phyloP scores from a whole-genome alignment of 2,329 filamentous ascomycete genomes.

The Cytospora piceicola region DNA sequence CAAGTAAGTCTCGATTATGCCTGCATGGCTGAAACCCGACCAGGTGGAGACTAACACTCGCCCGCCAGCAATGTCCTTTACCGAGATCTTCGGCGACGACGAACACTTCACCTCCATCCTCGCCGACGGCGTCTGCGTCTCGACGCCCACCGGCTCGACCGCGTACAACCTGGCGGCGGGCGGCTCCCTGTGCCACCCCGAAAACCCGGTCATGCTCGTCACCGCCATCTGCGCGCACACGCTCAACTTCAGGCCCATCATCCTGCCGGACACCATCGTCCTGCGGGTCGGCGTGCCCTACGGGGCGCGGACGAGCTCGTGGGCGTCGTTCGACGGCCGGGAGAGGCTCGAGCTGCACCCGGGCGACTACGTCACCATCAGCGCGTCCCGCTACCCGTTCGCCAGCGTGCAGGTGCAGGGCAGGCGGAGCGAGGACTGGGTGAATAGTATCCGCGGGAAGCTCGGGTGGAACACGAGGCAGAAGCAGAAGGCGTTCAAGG shows the following conservation, averaged over 20 bases:
- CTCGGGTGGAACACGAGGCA: conserved; percentile 81
- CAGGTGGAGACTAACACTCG: conserved; percentile 22
- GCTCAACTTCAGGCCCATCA: conserved; percentile 93
- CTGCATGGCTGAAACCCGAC: conserved; percentile 1
- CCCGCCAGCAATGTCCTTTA: conserved; percentile 79
- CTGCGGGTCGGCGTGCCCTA: conserved; percentile 93
- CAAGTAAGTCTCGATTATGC: conserved; percentile 63
- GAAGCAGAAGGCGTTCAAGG: conserved; percentile 68
- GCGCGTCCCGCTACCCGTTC: conserved; percentile 79
- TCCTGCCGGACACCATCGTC: conserved; percentile 94
- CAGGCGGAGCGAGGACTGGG: conserved; percentile 75
- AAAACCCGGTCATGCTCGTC: conserved; percentile 94
- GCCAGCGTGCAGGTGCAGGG: conserved; percentile 74
- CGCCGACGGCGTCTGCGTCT: conserved; percentile 90
- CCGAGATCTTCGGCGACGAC: conserved; percentile 91
- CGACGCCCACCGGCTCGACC: conserved; percentile 91
- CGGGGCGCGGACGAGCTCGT: conserved; percentile 83
- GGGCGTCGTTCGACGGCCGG: conserved; percentile 97
- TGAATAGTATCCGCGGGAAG: conserved; percentile 79
- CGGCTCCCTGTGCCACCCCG: conserved; percentile 92
- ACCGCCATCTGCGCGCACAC: conserved; percentile 96
- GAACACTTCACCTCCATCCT: conserved; percentile 94
- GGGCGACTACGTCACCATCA: conserved; percentile 84
- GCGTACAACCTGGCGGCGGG: conserved; percentile 95
- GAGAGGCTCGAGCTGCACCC: conserved; percentile 80